Conservation (phyloP, 2,329 filamentous ascomycete genomes). For the Aspergillus sp. region DNA sequence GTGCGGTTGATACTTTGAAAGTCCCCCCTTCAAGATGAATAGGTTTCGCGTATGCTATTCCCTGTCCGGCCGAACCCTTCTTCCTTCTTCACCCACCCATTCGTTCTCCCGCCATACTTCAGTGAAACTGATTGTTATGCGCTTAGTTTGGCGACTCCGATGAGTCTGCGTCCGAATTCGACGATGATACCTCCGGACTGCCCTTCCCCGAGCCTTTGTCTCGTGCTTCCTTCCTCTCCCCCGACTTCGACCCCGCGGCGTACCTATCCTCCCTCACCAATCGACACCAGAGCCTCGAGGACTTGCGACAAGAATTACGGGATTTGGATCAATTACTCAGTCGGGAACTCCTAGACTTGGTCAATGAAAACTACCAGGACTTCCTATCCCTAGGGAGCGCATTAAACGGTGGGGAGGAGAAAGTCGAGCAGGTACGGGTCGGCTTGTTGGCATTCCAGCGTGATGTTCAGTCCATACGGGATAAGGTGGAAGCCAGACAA, state of each 20-base stretch:
- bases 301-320: conserved; percentile 82
- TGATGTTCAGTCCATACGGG: conserved; percentile 74
- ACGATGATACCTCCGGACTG: conserved; percentile 66
- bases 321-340: conserved; percentile 77
- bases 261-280: conserved; percentile 84
- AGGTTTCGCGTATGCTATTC: conserved; percentile 34
- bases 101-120: background rate
- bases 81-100: background rate
- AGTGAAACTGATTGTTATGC: conserved; percentile 6
- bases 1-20: too few relatives aligned
- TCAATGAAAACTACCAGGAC: conserved; percentile 92
- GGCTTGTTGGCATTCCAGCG: conserved; percentile 82
- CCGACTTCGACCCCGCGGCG: conserved; percentile 73
- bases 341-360: conserved; percentile 86
- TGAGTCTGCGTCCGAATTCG: conserved; percentile 52
- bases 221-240: conserved; percentile 76
- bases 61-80: background rate
- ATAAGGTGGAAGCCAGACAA: conserved; percentile 64
- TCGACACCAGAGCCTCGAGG: conserved; percentile 93
- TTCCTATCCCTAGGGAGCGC: conserved; percentile 83
- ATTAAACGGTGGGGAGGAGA: conserved; percentile 84
- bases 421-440: conserved; percentile 85
- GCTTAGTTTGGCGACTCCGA: conserved; percentile 48
- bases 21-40: conserved; percentile 28
- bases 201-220: conserved; percentile 87